Conservation (phyloP, 441 rosid species). For the Hura crepitans region DNA sequence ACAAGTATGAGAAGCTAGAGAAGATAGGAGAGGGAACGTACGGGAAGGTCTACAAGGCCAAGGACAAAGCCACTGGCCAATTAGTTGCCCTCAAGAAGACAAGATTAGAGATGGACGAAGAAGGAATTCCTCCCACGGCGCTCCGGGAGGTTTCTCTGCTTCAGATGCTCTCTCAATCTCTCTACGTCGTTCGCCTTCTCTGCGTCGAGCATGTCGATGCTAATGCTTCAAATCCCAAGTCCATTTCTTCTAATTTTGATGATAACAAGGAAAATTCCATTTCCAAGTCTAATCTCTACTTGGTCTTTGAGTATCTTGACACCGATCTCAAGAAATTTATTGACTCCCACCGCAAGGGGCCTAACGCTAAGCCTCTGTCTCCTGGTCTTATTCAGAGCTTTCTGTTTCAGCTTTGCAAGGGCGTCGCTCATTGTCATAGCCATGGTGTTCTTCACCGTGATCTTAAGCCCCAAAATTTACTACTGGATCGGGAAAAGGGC, state of each 20-base stretch:
- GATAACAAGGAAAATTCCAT: conserved; percentile 16
- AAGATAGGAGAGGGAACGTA: conserved; percentile 94
- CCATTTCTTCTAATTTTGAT: conserved; percentile 19
- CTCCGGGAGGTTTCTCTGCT: conserved; percentile 93
- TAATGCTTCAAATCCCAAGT: conserved; percentile 18
- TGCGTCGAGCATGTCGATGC: conserved; percentile 79
- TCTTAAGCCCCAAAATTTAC: conserved; percentile 87
- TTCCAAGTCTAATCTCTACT: conserved; percentile 66
- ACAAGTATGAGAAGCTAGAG: conserved; percentile 89
- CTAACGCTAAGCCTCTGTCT: conserved; percentile 63
- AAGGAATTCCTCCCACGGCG: conserved; percentile 93
- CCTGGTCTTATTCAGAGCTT: conserved; percentile 54
- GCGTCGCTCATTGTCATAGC: conserved; percentile 92
- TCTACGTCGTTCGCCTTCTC: conserved; percentile 88
- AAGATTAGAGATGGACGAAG: conserved; percentile 92
- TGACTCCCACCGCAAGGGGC: conserved; percentile 69
- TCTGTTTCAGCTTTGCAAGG: conserved; percentile 84
- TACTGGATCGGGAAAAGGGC: conserved; percentile 80
- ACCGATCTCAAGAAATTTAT: conserved; percentile 91
- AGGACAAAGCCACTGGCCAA: conserved; percentile 68
- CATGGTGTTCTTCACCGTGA: conserved; percentile 97
- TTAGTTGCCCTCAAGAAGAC: conserved; percentile 88
- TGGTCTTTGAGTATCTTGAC: conserved; percentile 87
- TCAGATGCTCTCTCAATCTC: conserved; percentile 88
- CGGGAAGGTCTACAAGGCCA: conserved; percentile 94